phyloP scores from a whole-genome alignment of 140 eudicot species.

The Oenanthe javanica region DNA sequence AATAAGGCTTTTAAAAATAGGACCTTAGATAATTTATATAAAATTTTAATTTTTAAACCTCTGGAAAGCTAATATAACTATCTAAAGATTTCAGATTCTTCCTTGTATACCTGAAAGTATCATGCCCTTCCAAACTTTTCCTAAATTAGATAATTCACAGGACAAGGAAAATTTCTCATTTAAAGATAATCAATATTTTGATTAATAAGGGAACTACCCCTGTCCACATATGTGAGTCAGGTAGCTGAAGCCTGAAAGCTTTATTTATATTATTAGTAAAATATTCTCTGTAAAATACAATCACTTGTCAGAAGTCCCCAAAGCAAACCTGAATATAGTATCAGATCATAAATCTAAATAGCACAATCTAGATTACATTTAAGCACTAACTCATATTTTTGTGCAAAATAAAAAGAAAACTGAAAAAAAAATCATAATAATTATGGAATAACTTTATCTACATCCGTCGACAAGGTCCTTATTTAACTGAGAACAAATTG shows the following conservation, averaged over 20 bases:
- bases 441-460: neutral
- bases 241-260: neutral
- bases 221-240: neutral
- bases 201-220: neutral
- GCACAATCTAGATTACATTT: neutral
- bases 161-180: neutral
- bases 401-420: neutral
- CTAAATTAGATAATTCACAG: neutral
- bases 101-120: neutral
- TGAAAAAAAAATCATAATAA: neutral
- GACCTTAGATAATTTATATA: neutral
- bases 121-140: neutral
- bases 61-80: neutral
- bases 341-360: neutral
- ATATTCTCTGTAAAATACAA: neutral
- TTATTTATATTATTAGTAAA: neutral
- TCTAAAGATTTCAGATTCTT: neutral
- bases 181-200: neutral
- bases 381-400: neutral
- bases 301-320: neutral
- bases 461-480: neutral
- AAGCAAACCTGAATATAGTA: neutral
- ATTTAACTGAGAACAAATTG: neutral
- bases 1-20: neutral
- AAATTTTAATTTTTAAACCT: neutral